Conservation (phyloP, 495 filamentous ascomycete species). For the Penicillium lividum region DNA sequence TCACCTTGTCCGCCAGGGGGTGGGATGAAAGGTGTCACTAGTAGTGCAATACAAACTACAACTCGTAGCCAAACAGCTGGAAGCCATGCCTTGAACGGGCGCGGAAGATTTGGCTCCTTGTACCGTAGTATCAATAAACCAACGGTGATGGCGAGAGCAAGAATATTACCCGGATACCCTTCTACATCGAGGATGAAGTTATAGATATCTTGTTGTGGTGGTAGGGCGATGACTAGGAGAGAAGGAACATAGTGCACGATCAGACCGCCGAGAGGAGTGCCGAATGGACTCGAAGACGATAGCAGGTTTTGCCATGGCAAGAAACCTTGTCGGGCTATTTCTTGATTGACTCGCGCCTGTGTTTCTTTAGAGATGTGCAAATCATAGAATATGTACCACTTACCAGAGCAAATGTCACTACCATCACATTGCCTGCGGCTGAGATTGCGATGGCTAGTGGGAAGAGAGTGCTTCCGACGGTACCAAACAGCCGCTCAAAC, state of each 20-base stretch:
- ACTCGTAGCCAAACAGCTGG: slow-evolving; percentile 44
- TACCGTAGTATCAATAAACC: slow-evolving; percentile 64
- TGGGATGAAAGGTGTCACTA: slow-evolving; percentile 43
- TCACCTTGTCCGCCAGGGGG: slow-evolving; percentile 52
- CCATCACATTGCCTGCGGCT: slow-evolving; percentile 75
- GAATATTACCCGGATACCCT: slow-evolving; percentile 66
- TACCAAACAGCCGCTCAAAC: slow-evolving; percentile 66
- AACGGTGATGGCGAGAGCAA: slow-evolving; percentile 57
- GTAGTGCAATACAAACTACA: slow-evolving; percentile 32
- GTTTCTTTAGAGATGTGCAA: neutral
- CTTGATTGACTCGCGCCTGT: slow-evolving; percentile 69
- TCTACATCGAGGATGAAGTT: slow-evolving; percentile 75
- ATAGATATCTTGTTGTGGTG: slow-evolving; percentile 65
- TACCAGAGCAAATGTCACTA: slow-evolving; percentile 68
- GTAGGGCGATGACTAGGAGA: slow-evolving; percentile 62
- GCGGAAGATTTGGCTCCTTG: slow-evolving; percentile 57
- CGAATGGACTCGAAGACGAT: slow-evolving; percentile 67
- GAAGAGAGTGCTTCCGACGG: slow-evolving; percentile 57
- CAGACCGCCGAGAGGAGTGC: slow-evolving; percentile 65
- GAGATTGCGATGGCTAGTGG: slow-evolving; percentile 67
- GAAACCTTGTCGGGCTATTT: slow-evolving; percentile 68
- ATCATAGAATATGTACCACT: slow-evolving; percentile 4
- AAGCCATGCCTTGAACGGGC: slow-evolving; percentile 71
- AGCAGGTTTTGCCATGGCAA: slow-evolving; percentile 64
- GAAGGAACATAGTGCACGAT: slow-evolving; percentile 70